Percentiles rank a stretch among this genome's conserved stretches.
phyloP scores from a whole-genome alignment of 2,329 filamentous ascomycete species.

The Fusarium camptoceras region DNA sequence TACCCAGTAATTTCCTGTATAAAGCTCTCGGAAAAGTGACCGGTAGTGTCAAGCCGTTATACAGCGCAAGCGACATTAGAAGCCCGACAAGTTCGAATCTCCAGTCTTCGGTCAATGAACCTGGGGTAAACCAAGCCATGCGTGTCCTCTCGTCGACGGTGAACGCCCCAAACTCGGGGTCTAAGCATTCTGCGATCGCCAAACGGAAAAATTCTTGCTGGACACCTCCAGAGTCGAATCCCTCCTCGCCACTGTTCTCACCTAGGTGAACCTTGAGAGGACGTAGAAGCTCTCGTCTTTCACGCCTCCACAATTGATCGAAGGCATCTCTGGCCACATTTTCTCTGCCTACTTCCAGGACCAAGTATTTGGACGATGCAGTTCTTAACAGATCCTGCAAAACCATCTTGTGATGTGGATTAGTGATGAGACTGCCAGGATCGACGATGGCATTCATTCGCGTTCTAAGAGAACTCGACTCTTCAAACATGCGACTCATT shows the following conservation, averaged over 20 bases:
- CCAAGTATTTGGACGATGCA: slow-evolving; percentile 76
- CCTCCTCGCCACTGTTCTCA: slow-evolving; percentile 84
- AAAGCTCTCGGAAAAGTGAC: slow-evolving; percentile 88
- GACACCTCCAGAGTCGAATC: slow-evolving; percentile 92
- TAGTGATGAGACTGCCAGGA: slow-evolving; percentile 66
- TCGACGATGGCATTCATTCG: slow-evolving; percentile 68
- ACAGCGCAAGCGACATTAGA: slow-evolving; percentile 88
- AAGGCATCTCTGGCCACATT: slow-evolving; percentile 79
- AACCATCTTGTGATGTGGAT: slow-evolving; percentile 69
- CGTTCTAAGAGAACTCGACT: slow-evolving; percentile 68
- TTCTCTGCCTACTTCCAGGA: slow-evolving; percentile 75
- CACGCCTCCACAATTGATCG: slow-evolving; percentile 89
- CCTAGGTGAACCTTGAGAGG: slow-evolving; percentile 91
- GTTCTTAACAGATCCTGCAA: slow-evolving; percentile 73
- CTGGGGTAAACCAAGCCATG: slow-evolving; percentile 89
- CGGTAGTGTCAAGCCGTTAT: slow-evolving; percentile 92
- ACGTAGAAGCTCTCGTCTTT: slow-evolving; percentile 82
- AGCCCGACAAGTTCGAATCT: slow-evolving; percentile 92
- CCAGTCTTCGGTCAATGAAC: slow-evolving; percentile 84
- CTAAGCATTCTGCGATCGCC: slow-evolving; percentile 81
- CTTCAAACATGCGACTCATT: slow-evolving; percentile 85
- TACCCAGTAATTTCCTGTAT: slow-evolving; percentile 81
- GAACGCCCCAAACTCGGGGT: slow-evolving; percentile 84
- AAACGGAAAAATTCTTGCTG: slow-evolving; percentile 96
- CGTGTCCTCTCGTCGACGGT: slow-evolving; percentile 79